Base-by-base conservation (phyloP, 1,139 yeast genomes). In the Sugiyamaella neomexicana region DNA sequence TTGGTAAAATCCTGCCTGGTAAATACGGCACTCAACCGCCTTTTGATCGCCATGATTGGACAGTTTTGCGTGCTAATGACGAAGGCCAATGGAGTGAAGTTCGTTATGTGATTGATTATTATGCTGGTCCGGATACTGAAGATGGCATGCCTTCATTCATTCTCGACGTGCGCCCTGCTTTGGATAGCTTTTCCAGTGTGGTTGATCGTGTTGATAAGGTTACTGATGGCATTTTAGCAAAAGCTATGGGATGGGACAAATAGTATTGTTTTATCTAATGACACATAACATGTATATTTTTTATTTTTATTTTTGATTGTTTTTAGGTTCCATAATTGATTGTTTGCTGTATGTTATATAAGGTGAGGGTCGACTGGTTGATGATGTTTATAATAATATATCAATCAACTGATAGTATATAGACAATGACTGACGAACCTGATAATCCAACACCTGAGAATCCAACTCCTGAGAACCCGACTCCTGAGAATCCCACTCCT, bases 21-120 rank as follows among this genome's bases (percentile, higher is more conserved):
- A 77, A 80, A 13, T 91, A 83, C 72, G 86, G 83, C 58, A 74
- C 85, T 0, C 86, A 86, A 57, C 89, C 95, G 4, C 99, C 99
- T 5, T 95, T 95, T 67, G 99, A 95, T 71, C 83, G 99, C 70
- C 99, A 95, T 66, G 99, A 95, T 72, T 95, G 99, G 99, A 88
- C 96, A 2, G 96, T 95, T 6, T 77, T 91, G 63, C 79, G 99
- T 59, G 65, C 63, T 1, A 72, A 73, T 39, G 76, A 74, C 1
- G 68, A 72, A 0, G 74, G 72, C 29, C 16, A 45, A 20, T 80
- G 91, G 88, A 64, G 77, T 61, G 70, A 82, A 72, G 82, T 93
- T 23, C 80, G 99, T 59, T 95, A 95, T 65, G 96, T 95, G 37
- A 90, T 95, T 65, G 99, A 95, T 70, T 95, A 91, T 71, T 95